These are phyloP conservation scores for Pseudogymnoascus sp. DNA, from an alignment of 2,329 filamentous ascomycete species.

Conservation along the genomic window DNA sequence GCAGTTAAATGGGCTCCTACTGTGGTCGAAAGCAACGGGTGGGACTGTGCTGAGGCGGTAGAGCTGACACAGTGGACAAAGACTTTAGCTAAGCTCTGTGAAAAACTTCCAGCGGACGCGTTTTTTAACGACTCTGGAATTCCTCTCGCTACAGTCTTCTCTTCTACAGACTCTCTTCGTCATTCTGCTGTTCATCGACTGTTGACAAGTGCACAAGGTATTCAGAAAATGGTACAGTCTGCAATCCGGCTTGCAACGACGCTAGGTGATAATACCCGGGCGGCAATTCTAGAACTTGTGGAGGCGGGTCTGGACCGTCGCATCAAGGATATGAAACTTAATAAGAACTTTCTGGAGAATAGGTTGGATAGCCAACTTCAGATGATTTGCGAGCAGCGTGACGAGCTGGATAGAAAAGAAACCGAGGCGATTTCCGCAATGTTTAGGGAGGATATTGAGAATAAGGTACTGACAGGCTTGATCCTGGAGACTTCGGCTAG, in stretches of 20 bases:
- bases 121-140: conserved; percentile 14
- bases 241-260: conserved; percentile 23
- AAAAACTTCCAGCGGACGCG: conserved; percentile 21
- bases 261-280: conserved; percentile 24
- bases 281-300: conserved; percentile 25
- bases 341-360: conserved; percentile 28
- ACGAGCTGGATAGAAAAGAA: conserved; percentile 31
- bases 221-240: conserved; percentile 24
- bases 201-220: conserved; percentile 20
- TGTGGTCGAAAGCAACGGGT: conserved; percentile 22
- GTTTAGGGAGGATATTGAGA: conserved; percentile 23
- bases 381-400: conserved; percentile 27
- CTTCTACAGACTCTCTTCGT: conserved; percentile 22
- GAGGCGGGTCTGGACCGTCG: conserved; percentile 23
- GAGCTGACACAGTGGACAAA: conserved; percentile 31
- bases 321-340: conserved; percentile 27
- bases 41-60: conserved; percentile 29
- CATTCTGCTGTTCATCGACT: conserved; percentile 29
- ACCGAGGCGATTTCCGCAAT: conserved; percentile 22
- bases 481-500: conserved; percentile 25
- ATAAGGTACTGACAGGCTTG: conserved; percentile 24
- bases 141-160: conserved; percentile 20
- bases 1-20: conserved; percentile 26
- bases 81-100: conserved; percentile 18
- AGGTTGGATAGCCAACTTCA: conserved; percentile 21